phyloP scores from a whole-genome alignment of 176 grass and related monocot genomes.

The Bolboschoenus planiculmis region DNA sequence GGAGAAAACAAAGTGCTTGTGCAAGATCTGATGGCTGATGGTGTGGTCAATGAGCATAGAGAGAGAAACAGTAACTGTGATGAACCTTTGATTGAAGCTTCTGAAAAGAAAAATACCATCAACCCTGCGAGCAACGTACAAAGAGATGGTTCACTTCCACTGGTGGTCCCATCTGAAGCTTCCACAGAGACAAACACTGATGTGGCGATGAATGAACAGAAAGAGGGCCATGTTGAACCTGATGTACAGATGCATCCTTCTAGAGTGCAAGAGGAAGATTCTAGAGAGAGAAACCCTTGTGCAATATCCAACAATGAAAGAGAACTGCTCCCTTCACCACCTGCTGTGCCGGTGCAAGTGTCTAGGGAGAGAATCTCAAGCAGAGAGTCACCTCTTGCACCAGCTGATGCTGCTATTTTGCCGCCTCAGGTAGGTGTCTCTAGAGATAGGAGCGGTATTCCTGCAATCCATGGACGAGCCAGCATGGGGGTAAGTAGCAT shows the following conservation, averaged over 20 bases:
- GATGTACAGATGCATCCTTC: not conserved
- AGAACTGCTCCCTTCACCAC: not conserved
- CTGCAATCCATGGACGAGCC: not conserved
- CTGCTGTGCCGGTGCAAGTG: not conserved
- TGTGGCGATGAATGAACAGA: not conserved
- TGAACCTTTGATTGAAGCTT: not conserved
- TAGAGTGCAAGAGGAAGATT: conserved; percentile 10
- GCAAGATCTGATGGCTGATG: not conserved
- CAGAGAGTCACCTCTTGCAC: not conserved
- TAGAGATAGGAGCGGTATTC: not conserved
- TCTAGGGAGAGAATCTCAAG: conserved; percentile 2
- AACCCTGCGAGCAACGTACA: not conserved
- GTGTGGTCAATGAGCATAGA: not conserved
- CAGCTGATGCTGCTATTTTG: not conserved
- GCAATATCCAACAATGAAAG: not conserved
- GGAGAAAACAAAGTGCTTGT: not conserved
- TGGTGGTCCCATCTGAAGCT: not conserved
- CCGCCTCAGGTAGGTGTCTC: not conserved
- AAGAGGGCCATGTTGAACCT: not conserved
- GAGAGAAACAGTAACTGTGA: not conserved
- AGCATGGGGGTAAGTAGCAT: not conserved
- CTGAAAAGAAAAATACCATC: not conserved
- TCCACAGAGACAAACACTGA: not conserved
- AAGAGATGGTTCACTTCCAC: not conserved
- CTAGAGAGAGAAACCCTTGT: conserved; percentile 1